Conservation (phyloP, 768 basidiomycete species). For the Roridomyces roridus region DNA sequence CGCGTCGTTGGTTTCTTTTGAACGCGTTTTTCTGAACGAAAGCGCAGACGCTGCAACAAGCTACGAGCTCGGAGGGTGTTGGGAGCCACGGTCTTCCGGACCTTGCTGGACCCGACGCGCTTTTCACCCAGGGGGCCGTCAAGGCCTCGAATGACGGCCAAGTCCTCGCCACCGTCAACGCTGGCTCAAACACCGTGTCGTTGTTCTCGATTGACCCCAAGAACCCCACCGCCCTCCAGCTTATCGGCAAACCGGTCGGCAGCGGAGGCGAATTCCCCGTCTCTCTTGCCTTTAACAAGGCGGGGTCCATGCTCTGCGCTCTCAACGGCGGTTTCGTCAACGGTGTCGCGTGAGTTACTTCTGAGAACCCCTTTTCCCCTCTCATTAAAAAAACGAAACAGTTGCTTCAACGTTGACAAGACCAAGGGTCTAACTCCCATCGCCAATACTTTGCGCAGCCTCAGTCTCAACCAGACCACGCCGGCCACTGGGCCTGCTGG, state of each 20-base stretch:
- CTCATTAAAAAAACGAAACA: no score
- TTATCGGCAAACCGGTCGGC: slow-evolving; percentile 50
- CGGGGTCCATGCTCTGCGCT: slow-evolving; percentile 40
- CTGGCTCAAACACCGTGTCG: slow-evolving; percentile 54
- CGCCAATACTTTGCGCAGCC: slow-evolving; percentile 46
- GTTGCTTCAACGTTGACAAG: slow-evolving; percentile 52
- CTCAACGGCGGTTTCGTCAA: slow-evolving; percentile 52
- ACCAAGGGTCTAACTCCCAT: slow-evolving; percentile 45
- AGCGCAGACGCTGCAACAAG: slow-evolving; percentile 35
- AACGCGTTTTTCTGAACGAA: background rate
- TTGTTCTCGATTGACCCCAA: slow-evolving; percentile 48
- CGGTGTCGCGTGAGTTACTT: slow-evolving; percentile 42
- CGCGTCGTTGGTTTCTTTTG: background rate
- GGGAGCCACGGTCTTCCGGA: slow-evolving; percentile 40
- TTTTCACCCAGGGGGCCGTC: slow-evolving; percentile 50
- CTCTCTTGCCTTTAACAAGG: slow-evolving; percentile 45
- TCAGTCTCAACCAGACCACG: slow-evolving; percentile 56
- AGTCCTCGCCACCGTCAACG: slow-evolving; percentile 43
- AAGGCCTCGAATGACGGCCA: slow-evolving; percentile 41
- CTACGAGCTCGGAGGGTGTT: slow-evolving; percentile 37
- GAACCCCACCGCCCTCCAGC: slow-evolving; percentile 46
- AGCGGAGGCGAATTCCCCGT: slow-evolving; percentile 59
- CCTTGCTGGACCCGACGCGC: slow-evolving; percentile 45
- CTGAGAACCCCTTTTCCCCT: no score
- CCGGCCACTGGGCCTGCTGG: slow-evolving; percentile 40